Conservation (phyloP, 2,329 filamentous ascomycete genomes). For the Gyromitra esculenta region DNA sequence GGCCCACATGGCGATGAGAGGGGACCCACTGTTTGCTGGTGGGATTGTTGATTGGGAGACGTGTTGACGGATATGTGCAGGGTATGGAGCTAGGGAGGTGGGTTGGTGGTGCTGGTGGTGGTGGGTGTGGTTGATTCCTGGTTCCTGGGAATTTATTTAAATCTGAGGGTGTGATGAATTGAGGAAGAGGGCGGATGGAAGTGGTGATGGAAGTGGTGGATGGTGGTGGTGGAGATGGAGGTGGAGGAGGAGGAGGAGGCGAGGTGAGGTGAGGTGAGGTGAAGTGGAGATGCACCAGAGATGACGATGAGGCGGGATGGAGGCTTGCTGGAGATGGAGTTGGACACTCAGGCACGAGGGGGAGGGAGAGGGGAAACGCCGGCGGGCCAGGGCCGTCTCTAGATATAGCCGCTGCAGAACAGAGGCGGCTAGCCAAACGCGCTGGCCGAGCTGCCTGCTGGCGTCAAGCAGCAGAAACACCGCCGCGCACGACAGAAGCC, state of each 20-base stretch:
- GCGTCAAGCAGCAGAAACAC: conserved; percentile 27
- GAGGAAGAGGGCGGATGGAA: conserved; percentile 9
- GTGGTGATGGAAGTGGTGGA: background rate
- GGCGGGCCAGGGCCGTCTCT: conserved; percentile 7
- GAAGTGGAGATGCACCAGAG: no score
- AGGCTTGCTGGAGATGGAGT: background rate
- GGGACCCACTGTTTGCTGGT: background rate
- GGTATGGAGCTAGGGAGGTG: background rate
- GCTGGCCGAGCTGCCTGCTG: conserved; percentile 25
- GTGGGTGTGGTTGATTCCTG: background rate
- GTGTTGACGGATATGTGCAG: conserved; percentile 18
- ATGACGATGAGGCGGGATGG: conserved; percentile 9
- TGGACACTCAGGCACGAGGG: background rate
- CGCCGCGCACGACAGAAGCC: conserved; percentile 2
- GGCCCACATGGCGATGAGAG: conserved; percentile 39
- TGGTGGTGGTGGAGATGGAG: background rate
- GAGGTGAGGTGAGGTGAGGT: no score
- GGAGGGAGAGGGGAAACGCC: conserved; percentile 10
- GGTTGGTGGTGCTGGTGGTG: background rate
- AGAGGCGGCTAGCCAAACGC: conserved; percentile 12
- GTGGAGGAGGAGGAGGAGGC: no score
- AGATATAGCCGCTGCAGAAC: conserved; percentile 17
- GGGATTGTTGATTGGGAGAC: background rate
- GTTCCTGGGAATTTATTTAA: background rate
- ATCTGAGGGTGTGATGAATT: conserved; percentile 1